phyloP scores from a whole-genome alignment of 371 early-diverging fungal genomes.

The Mucor velutinosus region DNA sequence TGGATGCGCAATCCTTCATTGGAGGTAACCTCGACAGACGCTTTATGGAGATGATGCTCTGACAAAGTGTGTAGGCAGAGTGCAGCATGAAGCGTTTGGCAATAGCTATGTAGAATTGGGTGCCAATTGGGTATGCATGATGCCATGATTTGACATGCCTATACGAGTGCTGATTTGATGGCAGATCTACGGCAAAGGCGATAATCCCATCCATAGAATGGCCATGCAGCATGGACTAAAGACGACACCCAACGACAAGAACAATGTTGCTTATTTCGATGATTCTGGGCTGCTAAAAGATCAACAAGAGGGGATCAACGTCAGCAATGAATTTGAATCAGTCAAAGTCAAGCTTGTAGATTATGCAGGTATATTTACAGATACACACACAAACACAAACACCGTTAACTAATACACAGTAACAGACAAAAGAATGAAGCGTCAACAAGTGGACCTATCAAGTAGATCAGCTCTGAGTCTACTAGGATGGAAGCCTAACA shows the following conservation, averaged over 20 bases:
- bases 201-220: slow-evolving; percentile 44
- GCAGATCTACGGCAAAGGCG: slow-evolving; percentile 50
- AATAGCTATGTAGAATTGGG: slow-evolving; percentile 41
- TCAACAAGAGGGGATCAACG: slow-evolving; percentile 7
- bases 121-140: slow-evolving; percentile 47
- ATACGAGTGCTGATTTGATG: neutral
- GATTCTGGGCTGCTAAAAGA: slow-evolving; percentile 26
- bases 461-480: slow-evolving; percentile 40
- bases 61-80: slow-evolving; percentile 32
- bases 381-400: neutral
- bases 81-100: slow-evolving; percentile 39
- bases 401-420: neutral
- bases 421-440: slow-evolving; percentile 30
- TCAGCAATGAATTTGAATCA: slow-evolving; percentile 22
- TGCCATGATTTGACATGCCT: neutral
- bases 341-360: slow-evolving; percentile 31
- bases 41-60: neutral
- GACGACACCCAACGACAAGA: slow-evolving; percentile 42
- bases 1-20: slow-evolving; percentile 43
- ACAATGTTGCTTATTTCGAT: slow-evolving; percentile 39
- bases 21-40: slow-evolving; percentile 29
- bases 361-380: slow-evolving; percentile 32
- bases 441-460: slow-evolving; percentile 40
- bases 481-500: slow-evolving; percentile 42
- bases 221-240: slow-evolving; percentile 37